phyloP scores from a whole-genome alignment of 2,329 filamentous ascomycete genomes.

The Bretziella fagacearum region DNA sequence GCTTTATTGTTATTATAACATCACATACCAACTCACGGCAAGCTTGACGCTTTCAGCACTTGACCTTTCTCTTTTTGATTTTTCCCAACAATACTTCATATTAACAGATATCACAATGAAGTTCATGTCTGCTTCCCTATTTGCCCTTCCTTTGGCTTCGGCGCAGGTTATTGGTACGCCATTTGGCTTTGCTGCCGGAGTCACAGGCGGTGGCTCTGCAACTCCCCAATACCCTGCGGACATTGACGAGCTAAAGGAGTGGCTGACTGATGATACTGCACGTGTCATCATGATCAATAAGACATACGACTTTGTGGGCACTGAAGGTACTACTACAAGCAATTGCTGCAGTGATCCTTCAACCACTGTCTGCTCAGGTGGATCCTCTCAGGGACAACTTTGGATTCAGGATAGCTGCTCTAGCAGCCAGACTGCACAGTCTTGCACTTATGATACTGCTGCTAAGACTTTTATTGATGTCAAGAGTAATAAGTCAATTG shows the following conservation, averaged over 20 bases:
- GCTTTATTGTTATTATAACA: background rate
- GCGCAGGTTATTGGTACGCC: constrained; percentile 20
- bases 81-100: background rate
- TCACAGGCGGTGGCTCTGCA: constrained; percentile 35
- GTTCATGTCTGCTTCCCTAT: background rate
- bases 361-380: constrained; percentile 15
- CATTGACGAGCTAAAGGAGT: constrained; percentile 25
- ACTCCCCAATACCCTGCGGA: constrained; percentile 27
- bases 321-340: constrained; percentile 17
- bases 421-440: constrained; percentile 16
- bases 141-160: constrained; percentile 16
- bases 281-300: constrained; percentile 24
- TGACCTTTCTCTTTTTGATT: background rate
- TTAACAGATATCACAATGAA: background rate
- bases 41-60: background rate
- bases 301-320: constrained; percentile 19
- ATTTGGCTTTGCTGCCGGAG: constrained; percentile 23
- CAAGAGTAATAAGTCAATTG: constrained; percentile 25
- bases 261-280: constrained; percentile 20
- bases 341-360: constrained; percentile 19
- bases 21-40: background rate
- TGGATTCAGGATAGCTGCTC: constrained; percentile 20
- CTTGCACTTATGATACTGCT: constrained; percentile 1
- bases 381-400: constrained; percentile 16
- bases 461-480: constrained; percentile 19